Evolutionary conservation across 805 yeast species (phyloP).

Genomic region (Schwanniomyces sp.): DNA sequence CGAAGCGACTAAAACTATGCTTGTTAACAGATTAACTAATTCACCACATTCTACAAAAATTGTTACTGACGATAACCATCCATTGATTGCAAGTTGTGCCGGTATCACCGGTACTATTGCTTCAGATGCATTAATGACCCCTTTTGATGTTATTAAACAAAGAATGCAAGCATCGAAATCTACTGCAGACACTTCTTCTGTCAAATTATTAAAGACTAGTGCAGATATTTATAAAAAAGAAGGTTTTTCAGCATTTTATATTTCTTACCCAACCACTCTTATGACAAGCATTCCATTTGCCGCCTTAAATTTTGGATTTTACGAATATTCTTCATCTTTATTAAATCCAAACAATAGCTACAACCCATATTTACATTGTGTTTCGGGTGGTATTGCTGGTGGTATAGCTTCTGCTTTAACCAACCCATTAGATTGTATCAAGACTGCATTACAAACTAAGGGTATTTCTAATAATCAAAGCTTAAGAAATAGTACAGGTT

Average conservation of each 20-base stretch:
- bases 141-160: slow-evolving; percentile 93
- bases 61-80: slow-evolving; percentile 68
- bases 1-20: slow-evolving; percentile 69
- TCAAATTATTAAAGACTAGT: slow-evolving; percentile 37
- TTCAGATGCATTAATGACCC: slow-evolving; percentile 95
- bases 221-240: slow-evolving; percentile 54
- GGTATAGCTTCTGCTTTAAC: slow-evolving; percentile 94
- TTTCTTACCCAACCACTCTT: slow-evolving; percentile 92
- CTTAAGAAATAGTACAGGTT: slow-evolving; percentile 61
- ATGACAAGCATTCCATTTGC: slow-evolving; percentile 93
- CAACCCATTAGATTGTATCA: slow-evolving; percentile 91
- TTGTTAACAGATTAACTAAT: slow-evolving; percentile 43
- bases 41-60: slow-evolving; percentile 34
- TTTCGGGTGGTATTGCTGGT: slow-evolving; percentile 92
- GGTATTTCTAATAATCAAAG: slow-evolving; percentile 50
- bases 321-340: slow-evolving; percentile 76
- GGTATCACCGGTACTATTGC: slow-evolving; percentile 93
- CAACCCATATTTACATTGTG: slow-evolving; percentile 89
- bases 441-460: slow-evolving; percentile 86
- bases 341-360: slow-evolving; percentile 77
- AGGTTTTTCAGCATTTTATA: slow-evolving; percentile 80
- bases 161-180: slow-evolving; percentile 69
- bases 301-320: slow-evolving; percentile 88
- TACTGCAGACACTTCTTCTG: slow-evolving; percentile 13
- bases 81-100: slow-evolving; percentile 79